Evolutionary conservation across 768 basidiomycete species (phyloP), one percentile per base, ranked within the genome.

Genomic region (Lactarius evosmus): DNA sequence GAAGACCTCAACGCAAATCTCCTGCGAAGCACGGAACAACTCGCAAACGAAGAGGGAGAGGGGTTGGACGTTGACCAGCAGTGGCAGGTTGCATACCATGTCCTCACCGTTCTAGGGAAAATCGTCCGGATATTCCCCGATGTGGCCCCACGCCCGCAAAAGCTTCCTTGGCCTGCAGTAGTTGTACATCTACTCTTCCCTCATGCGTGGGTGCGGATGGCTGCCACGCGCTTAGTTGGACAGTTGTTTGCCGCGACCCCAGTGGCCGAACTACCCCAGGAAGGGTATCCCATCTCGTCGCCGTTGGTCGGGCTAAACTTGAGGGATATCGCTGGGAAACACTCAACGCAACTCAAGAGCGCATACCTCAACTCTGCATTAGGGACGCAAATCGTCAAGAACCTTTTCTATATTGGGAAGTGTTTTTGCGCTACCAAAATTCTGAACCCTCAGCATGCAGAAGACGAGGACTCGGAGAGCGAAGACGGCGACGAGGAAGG

Each of bases 201-300:
- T 5, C 97, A 99, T 73, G 84, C 92, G 4, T 98, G 95, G 96
- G 94, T 97, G 0, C 87, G 95, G 46, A 85, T 84, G 6, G 89
- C 88, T 0, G 81, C 94, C 1, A 87, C 88, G 63, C 82, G 92
- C 60, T 78, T 94, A 14, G 73, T 97, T 3, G 93, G 93, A 19
- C 70, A 80, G 25, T 76, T 94, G 5, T 94, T 90, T 72, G 74
- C 81, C 6, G 79, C 82, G 3, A 72, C 82, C 14, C 82, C 83
- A 34, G 74, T 79, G 3, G 73, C 77, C 4, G 67, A 75, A 4
- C 81, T 83, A 0, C 52, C 67, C 63, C 41, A 32, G 32, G 66
- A 60, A 12, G 56, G 50, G 16, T 66, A 61, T 58, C 66, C 64
- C 32, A 7, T 49, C 36, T 66, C 74, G 30, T 65, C 72, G 0